Evolutionary conservation across 345 rosid genomes (phyloP).

Genomic region (Trapa bicornis): DNA sequence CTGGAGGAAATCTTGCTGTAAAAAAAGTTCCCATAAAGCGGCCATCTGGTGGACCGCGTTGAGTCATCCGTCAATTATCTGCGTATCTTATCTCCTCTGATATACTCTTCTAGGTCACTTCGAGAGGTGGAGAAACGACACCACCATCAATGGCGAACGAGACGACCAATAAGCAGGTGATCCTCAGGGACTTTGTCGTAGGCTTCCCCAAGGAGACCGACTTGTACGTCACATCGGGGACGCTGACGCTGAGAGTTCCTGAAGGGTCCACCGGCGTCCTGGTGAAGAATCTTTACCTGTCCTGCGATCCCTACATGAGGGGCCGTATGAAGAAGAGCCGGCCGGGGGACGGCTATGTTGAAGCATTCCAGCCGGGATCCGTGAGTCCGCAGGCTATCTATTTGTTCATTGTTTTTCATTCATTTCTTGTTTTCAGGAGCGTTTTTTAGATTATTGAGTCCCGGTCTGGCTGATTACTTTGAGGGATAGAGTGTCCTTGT

Average conservation of each 20-base stretch:
- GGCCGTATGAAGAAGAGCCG: not conserved
- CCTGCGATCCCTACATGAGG: slow-evolving; percentile 29
- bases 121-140: not conserved
- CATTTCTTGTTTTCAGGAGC: not conserved
- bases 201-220: slow-evolving; percentile 41
- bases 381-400: not conserved
- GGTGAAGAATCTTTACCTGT: slow-evolving; percentile 45
- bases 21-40: no score
- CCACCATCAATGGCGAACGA: slow-evolving; percentile 6
- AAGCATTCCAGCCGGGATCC: slow-evolving; percentile 11
- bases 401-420: not conserved
- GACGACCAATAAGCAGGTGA: slow-evolving; percentile 37
- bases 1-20: no score
- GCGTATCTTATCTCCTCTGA: no score
- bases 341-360: not conserved
- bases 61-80: no score
- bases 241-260: slow-evolving; percentile 22
- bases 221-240: slow-evolving; percentile 16
- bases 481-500: no score
- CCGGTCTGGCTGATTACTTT: not conserved
- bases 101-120: not conserved
- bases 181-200: slow-evolving; percentile 21
- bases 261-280: slow-evolving; percentile 21
- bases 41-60: no score
- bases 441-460: not conserved